A percentile compares a stretch with the other conserved stretches of the same genome.
These are phyloP conservation scores for Murraya koenigii DNA, from an alignment of 345 rosid genomes.

Conservation along the genomic window DNA sequence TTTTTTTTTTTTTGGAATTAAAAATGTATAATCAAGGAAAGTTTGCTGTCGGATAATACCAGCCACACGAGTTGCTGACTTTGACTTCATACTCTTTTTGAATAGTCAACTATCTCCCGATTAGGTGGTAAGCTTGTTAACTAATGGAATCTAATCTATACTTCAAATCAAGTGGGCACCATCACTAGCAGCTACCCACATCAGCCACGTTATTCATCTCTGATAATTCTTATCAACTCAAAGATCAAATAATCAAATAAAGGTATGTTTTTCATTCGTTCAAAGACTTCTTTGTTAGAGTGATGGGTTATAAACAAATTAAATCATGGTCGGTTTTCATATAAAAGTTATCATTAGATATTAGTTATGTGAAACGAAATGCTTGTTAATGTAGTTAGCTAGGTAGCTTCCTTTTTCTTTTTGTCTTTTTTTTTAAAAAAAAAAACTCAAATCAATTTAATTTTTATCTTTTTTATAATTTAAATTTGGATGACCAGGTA, in stretches of 20 bases:
- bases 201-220: no score
- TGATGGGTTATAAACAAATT: not conserved
- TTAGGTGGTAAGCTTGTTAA: not conserved
- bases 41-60: not conserved
- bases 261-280: not conserved
- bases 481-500: no score
- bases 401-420: no score
- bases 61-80: not conserved
- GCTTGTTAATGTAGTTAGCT: no score
- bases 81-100: not conserved
- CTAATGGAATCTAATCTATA: not conserved
- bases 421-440: no score
- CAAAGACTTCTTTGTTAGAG: not conserved
- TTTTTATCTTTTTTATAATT: no score
- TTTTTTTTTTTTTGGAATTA: not conserved
- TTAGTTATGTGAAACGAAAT: not conserved
- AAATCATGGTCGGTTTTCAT: not conserved
- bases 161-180: no score
- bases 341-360: not conserved
- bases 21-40: not conserved
- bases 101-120: not conserved
- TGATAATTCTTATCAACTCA: no score
- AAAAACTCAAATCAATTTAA: no score
- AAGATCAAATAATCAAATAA: no score
- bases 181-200: no score